These are phyloP conservation scores for Solanum tarapatanum DNA, from an alignment of 257 asterid genomes.

Conservation along the genomic window DNA sequence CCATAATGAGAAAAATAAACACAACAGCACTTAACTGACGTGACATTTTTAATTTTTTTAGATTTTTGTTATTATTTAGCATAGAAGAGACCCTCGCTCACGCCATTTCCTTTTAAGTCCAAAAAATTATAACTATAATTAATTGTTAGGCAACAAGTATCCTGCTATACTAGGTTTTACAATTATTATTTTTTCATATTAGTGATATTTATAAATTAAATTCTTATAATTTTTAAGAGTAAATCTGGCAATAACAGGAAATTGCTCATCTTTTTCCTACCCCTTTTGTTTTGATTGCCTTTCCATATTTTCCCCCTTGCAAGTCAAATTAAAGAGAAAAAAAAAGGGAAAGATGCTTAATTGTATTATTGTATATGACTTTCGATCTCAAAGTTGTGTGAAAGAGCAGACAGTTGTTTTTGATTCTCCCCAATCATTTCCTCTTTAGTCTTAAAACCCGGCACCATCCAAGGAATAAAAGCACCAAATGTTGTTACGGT, in stretches of 20 bases:
- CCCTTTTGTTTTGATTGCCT: neutral
- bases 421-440: neutral
- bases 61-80: no score
- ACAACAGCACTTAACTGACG: neutral
- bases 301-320: neutral
- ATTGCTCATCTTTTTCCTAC: neutral
- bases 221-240: neutral
- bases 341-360: neutral
- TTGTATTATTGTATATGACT: neutral
- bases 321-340: neutral
- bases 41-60: neutral
- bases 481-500: neutral
- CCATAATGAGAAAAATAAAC: neutral
- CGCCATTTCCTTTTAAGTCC: no score
- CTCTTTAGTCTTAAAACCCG: neutral
- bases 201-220: neutral
- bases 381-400: neutral
- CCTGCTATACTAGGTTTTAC: neutral
- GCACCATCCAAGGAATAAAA: neutral
- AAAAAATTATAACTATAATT: neutral
- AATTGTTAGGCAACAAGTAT: neutral
- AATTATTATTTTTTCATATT: neutral
- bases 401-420: neutral
- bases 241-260: neutral
- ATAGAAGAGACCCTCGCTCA: no score